phyloP scores from a whole-genome alignment of 2,329 filamentous ascomycete genomes.

The Ophiocordyceps unilateralis region DNA sequence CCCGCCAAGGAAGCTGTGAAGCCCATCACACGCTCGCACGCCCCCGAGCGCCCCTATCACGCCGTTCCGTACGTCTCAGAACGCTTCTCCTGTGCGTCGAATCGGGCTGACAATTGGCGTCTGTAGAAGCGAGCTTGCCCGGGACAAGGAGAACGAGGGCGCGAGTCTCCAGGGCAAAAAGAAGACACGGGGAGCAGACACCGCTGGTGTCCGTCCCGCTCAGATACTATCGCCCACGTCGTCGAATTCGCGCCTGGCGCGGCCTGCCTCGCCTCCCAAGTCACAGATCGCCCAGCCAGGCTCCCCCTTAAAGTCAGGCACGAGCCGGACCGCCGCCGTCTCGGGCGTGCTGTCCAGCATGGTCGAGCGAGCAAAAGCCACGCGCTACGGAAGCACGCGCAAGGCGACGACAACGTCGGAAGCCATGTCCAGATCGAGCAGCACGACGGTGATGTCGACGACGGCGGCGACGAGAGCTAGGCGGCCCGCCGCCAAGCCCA shows the following conservation, averaged over 20 bases:
- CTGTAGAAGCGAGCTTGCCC: slow-evolving; percentile 42
- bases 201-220: slow-evolving; percentile 20
- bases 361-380: slow-evolving; percentile 43
- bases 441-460: slow-evolving; percentile 14
- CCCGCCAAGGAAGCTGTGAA: slow-evolving; percentile 31
- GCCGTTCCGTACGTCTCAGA: slow-evolving; percentile 28
- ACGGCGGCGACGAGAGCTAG: slow-evolving; percentile 16
- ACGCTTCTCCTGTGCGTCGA: not conserved
- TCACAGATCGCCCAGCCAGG: slow-evolving; percentile 38
- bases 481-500: slow-evolving; percentile 19
- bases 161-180: slow-evolving; percentile 51
- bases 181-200: slow-evolving; percentile 26
- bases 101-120: slow-evolving; percentile 5
- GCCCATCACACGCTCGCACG: slow-evolving; percentile 8
- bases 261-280: slow-evolving; percentile 35
- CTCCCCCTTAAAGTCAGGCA: slow-evolving; percentile 41
- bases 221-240: slow-evolving; percentile 69
- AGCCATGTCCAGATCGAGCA: slow-evolving; percentile 22
- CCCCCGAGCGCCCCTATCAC: slow-evolving; percentile 21
- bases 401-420: slow-evolving; percentile 29
- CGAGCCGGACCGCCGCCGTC: slow-evolving; percentile 20
- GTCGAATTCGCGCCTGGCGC: slow-evolving; percentile 53
- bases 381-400: slow-evolving; percentile 28
- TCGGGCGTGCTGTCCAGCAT: slow-evolving; percentile 34
- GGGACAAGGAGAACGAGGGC: slow-evolving; percentile 64